Conservation (phyloP, 73 alveolate species). For the Paramecium tetraurelia region DNA sequence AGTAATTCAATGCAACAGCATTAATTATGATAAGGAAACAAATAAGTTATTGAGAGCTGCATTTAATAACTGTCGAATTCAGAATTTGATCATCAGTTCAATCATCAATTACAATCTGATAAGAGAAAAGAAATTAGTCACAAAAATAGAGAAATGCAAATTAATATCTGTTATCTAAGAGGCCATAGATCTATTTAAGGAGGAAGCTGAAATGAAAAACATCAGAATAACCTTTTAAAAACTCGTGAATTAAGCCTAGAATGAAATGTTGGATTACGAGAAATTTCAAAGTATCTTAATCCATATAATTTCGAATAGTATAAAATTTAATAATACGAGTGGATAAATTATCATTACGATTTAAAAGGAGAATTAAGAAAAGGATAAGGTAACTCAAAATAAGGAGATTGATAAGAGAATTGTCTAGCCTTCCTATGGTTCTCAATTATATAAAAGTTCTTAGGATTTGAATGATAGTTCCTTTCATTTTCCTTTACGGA, state of each 20-base stretch:
- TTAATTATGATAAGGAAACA: neutral
- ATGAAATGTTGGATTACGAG: slow-evolving; percentile 16
- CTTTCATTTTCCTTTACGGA: neutral
- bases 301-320: neutral
- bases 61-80: neutral
- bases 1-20: neutral
- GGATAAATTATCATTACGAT: neutral
- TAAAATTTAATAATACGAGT: neutral
- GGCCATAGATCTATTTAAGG: neutral
- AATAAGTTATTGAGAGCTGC: neutral
- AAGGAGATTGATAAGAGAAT: neutral
- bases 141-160: neutral
- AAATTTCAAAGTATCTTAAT: neutral
- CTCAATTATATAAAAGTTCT: neutral
- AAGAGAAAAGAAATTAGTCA: neutral
- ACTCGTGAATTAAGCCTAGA: neutral
- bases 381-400: neutral
- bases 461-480: neutral
- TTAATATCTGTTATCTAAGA: neutral
- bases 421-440: neutral
- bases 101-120: neutral
- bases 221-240: neutral
- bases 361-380: neutral
- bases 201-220: slow-evolving; percentile 19
- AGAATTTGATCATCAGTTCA: neutral